Evolutionary conservation across 73 alveolate species (phyloP).

Genomic region (Stentor roeselii): DNA sequence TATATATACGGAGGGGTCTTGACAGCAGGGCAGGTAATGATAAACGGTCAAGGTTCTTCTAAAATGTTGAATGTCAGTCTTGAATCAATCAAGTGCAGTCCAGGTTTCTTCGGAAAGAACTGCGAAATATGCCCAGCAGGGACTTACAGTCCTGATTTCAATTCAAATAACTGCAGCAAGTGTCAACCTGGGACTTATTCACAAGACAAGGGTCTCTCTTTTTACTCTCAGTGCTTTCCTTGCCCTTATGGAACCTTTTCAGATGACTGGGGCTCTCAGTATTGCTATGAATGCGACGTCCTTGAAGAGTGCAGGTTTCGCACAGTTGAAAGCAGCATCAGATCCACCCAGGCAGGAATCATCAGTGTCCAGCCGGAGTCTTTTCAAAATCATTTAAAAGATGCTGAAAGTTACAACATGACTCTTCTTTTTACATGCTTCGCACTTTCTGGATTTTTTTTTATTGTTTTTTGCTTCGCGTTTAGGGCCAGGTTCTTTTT

Average conservation of each 20-base stretch:
- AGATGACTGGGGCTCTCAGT: background rate
- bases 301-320: background rate
- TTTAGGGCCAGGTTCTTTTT: background rate
- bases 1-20: background rate
- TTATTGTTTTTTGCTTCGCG: background rate
- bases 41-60: background rate
- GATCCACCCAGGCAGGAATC: background rate
- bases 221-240: background rate
- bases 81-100: background rate
- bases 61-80: background rate
- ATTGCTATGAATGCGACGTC: background rate
- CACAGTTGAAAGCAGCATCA: background rate
- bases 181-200: constrained; percentile 5
- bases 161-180: background rate
- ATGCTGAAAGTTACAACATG: background rate
- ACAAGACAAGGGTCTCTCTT: background rate
- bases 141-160: background rate
- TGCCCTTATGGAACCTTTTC: background rate
- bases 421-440: background rate
- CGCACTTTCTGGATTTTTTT: background rate
- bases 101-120: background rate
- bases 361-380: background rate
- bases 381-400: background rate
- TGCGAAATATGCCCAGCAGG: constrained; percentile 24
- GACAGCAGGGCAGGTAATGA: background rate